Conservation (phyloP, 169 alveolate genomes). For the Sarcocystis neurona region DNA sequence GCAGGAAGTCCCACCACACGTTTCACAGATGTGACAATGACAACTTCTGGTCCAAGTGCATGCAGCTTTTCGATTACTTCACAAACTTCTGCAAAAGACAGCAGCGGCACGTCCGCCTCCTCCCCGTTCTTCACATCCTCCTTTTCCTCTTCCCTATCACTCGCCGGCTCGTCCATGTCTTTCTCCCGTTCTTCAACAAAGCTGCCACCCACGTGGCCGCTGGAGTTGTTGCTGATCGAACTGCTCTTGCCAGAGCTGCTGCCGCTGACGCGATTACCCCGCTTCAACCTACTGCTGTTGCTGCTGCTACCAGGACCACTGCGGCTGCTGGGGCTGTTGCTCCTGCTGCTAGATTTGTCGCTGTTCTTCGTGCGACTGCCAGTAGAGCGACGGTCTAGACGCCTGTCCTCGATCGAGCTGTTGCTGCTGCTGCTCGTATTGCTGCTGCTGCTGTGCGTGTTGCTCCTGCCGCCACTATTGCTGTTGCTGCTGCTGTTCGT, state of each 20-base stretch:
- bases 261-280: no score
- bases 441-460: neutral
- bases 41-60: conserved; percentile 48
- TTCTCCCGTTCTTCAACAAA: neutral
- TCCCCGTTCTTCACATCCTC: neutral
- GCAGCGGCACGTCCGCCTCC: neutral
- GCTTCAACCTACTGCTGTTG: neutral
- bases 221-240: neutral
- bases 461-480: neutral
- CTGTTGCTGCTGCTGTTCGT: neutral
- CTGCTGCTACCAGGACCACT: neutral
- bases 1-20: no score
- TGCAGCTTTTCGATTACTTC: conserved; percentile 31
- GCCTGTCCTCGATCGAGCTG: neutral
- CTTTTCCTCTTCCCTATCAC: no score
- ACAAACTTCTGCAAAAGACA: neutral
- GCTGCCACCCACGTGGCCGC: conserved; percentile 20
- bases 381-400: no score
- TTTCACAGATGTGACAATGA: conserved; percentile 29
- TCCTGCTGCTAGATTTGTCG: neutral
- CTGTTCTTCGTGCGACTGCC: no score
- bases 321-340: neutral
- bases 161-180: neutral
- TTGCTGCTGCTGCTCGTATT: neutral
- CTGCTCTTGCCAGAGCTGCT: neutral